Evolutionary conservation across 495 filamentous ascomycete genomes (phyloP), one percentile per base, ranked within the genome.

Genomic region (Neurospora intermedia): DNA sequence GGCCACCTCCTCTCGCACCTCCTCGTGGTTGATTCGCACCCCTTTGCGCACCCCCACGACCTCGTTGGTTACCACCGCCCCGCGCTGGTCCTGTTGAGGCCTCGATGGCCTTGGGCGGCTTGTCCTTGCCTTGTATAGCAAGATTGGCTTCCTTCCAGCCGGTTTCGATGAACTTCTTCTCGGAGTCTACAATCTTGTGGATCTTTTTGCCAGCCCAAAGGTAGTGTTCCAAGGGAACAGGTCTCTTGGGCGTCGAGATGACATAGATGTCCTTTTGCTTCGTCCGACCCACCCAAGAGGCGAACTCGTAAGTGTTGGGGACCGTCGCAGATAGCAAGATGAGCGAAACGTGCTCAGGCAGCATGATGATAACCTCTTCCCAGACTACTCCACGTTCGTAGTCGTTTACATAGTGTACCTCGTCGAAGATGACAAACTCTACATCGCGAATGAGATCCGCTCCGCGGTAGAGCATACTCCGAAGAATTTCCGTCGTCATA

Each of bases 341-440:
- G 45, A 99, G 84, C 3, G 96, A 96, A 66, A 98, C 93, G 83
- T 98, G 96, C 77, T 94, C 94, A 5, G 96, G 96, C 69, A 98
- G 88, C 96, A 99, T 98, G 78, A 99, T 99, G 78, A 99, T 99
- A 74, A 99, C 96, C 81, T 99, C 96, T 82, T 99, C 96, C 96
- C 96, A 99, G 9, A 99, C 96, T 0, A 99, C 96, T 75, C 96
- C 96, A 80, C 96, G 88, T 84, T 99, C 96, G n/a, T 90, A 86
- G 78, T 99, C 96, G 77, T 99, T 99, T 69, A 99, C 96, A 80
- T 99, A 99, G 81, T 99, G 96, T 5, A 99, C 96, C 80, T 99
- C 96, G 78, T 99, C 96, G 76, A 99, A 99, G 72, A 99, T 97
- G 75, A 99, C 96, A 81, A 97, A 99, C 76, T 99, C 96, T 41